Conservation (phyloP, 345 rosid genomes). For the Salix exigua region DNA sequence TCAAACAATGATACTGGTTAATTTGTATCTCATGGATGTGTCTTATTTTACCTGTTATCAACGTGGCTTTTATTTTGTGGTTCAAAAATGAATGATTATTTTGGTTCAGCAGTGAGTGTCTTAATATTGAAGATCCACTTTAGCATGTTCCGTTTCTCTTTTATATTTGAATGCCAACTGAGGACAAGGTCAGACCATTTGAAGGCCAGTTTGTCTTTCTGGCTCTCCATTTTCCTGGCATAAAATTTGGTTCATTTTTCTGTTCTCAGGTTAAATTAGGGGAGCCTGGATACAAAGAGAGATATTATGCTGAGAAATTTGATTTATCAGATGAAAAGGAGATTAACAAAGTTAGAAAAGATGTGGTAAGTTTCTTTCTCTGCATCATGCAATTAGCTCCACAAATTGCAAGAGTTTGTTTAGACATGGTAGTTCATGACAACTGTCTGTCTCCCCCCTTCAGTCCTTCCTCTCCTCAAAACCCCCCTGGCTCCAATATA, state of each 20-base stretch:
- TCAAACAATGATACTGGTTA: not conserved
- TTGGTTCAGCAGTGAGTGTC: not conserved
- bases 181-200: not conserved
- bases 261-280: constrained; percentile 73
- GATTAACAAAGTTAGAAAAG: constrained; percentile 60
- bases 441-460: not conserved
- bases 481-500: not conserved
- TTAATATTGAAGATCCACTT: not conserved
- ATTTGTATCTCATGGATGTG: not conserved
- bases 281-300: constrained; percentile 90
- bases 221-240: not conserved
- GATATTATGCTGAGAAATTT: constrained; percentile 90
- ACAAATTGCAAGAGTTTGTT: not conserved
- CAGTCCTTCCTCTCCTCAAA: not conserved
- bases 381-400: not conserved
- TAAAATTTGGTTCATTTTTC: not conserved
- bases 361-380: constrained; percentile 49
- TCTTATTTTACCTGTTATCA: not conserved
- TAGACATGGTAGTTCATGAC: not conserved
- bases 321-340: constrained; percentile 52
- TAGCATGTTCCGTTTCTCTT: not conserved
- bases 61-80: not conserved
- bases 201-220: not conserved
- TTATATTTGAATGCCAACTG: not conserved
- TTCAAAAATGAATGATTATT: not conserved